These are phyloP conservation scores for Benincasa hispida DNA, from an alignment of 306 rosid genomes.

Conservation along the genomic window DNA sequence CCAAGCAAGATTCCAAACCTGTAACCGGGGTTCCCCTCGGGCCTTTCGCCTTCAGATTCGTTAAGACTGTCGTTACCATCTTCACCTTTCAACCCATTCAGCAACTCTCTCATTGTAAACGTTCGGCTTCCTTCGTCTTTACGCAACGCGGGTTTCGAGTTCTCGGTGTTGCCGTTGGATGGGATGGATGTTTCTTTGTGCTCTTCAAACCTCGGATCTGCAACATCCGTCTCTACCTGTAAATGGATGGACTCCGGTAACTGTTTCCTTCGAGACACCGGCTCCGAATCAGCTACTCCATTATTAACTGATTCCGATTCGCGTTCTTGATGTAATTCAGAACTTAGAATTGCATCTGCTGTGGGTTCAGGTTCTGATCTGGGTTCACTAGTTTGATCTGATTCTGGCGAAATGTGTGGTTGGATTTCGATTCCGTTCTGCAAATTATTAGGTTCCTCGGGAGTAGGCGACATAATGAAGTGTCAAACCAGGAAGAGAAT, in stretches of 20 bases:
- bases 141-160: slow-evolving; percentile 34
- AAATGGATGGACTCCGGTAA: background rate
- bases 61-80: slow-evolving; percentile 18
- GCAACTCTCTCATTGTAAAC: slow-evolving; percentile 91
- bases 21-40: slow-evolving; percentile 46
- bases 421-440: slow-evolving; percentile 15
- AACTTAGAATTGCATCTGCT: background rate
- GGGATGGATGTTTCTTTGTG: slow-evolving; percentile 19
- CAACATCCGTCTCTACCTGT: slow-evolving; percentile 5
- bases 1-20: slow-evolving; percentile 24
- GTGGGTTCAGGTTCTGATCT: background rate
- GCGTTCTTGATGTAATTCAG: background rate
- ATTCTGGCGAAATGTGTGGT: background rate
- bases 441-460: slow-evolving; percentile 18
- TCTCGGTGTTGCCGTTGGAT: slow-evolving; percentile 7
- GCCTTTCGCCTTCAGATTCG: slow-evolving; percentile 41
- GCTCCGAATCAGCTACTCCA: background rate
- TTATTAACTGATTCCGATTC: background rate
- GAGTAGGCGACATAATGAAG: slow-evolving; percentile 22
- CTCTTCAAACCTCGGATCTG: slow-evolving; percentile 24
- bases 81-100: slow-evolving; percentile 58
- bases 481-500: background rate
- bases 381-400: background rate
- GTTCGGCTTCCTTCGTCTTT: slow-evolving; percentile 87
- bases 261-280: background rate